A percentile compares a stretch with the other conserved stretches of the same genome.
Conservation (phyloP, 805 yeast species). For the Ogataea degrootiae region DNA sequence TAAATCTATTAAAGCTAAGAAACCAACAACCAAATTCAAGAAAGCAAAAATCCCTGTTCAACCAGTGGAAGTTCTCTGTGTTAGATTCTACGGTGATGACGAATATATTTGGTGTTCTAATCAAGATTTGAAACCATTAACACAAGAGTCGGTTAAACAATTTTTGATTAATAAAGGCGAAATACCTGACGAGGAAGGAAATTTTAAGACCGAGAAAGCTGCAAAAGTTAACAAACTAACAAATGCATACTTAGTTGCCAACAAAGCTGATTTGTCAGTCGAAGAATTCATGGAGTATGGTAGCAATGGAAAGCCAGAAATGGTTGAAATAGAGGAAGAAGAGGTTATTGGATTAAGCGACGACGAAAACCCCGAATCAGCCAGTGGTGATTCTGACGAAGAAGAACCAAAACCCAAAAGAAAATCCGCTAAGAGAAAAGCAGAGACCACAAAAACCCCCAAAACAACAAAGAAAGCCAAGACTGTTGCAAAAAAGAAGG, state of each 20-base stretch:
- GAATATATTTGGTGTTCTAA: conserved; percentile 63
- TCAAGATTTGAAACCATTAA: conserved; percentile 46
- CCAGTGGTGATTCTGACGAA: conserved; percentile 13
- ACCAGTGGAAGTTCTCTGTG: conserved; percentile 37
- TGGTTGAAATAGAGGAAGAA: conserved; percentile 7
- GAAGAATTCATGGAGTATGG: conserved; percentile 42
- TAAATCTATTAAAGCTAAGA: conserved; percentile 29
- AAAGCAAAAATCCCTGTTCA: conserved; percentile 11
- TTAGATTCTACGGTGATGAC: conserved; percentile 68
- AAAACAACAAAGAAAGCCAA: conserved; percentile 2
- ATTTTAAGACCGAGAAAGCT: conserved; percentile 51
- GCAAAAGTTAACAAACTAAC: conserved; percentile 24
- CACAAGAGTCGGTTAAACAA: conserved; percentile 35
- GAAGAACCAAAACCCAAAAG: conserved; percentile 29
- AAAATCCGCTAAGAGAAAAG: conserved; percentile 17
- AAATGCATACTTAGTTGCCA: conserved; percentile 27
- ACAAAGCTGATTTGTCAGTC: conserved; percentile 39
- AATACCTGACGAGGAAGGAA: conserved; percentile 31
- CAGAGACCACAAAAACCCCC: conserved; percentile 4
- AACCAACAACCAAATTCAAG: conserved; percentile 9
- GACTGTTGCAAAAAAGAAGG: background rate
- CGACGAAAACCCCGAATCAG: conserved; percentile 1
- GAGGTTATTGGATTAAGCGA: conserved; percentile 5
- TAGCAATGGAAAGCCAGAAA: conserved; percentile 36
- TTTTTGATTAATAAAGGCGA: conserved; percentile 26